Evolutionary conservation across 257 asterid species (phyloP).

Genomic region (Galeopsis tetrahit): DNA sequence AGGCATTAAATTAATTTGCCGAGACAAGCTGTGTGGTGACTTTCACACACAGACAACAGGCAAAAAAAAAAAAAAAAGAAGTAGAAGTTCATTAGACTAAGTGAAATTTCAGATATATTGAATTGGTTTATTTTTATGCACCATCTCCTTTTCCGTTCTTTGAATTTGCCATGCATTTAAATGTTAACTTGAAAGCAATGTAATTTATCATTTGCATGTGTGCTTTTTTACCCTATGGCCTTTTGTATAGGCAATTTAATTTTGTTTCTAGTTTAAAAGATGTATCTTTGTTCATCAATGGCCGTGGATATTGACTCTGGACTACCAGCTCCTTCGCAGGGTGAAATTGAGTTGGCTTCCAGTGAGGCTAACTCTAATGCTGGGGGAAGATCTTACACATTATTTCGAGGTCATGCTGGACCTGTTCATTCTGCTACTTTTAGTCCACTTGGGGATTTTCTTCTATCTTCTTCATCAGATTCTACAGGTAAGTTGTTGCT

Average conservation of each 20-base stretch:
- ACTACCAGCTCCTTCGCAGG: slow-evolving; percentile 71
- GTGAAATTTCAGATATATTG: background rate
- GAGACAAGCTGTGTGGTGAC: background rate
- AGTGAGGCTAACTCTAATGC: slow-evolving; percentile 55
- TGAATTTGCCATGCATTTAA: slow-evolving; percentile 11
- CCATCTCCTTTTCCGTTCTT: background rate
- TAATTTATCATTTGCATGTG: background rate
- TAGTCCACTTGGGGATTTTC: slow-evolving; percentile 90
- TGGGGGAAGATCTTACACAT: slow-evolving; percentile 71
- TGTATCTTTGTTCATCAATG: slow-evolving; percentile 7
- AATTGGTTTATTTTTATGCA: background rate
- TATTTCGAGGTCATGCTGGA: slow-evolving; percentile 92
- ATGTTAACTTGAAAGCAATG: background rate
- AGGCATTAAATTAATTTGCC: background rate
- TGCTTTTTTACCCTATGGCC: background rate
- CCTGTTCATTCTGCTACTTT: slow-evolving; percentile 91
- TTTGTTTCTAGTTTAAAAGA: background rate
- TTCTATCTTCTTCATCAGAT: slow-evolving; percentile 95
- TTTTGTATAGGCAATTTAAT: background rate
- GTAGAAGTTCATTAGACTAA: background rate
- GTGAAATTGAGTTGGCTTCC: slow-evolving; percentile 58
- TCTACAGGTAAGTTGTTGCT: slow-evolving; percentile 67
- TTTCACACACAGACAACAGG: too few relatives aligned
- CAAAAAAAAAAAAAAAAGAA: background rate
- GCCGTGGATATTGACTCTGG: slow-evolving; percentile 39